Base-by-base conservation (phyloP, 352 stramenopile genomes). In the Phytopythium oedochilum region DNA sequence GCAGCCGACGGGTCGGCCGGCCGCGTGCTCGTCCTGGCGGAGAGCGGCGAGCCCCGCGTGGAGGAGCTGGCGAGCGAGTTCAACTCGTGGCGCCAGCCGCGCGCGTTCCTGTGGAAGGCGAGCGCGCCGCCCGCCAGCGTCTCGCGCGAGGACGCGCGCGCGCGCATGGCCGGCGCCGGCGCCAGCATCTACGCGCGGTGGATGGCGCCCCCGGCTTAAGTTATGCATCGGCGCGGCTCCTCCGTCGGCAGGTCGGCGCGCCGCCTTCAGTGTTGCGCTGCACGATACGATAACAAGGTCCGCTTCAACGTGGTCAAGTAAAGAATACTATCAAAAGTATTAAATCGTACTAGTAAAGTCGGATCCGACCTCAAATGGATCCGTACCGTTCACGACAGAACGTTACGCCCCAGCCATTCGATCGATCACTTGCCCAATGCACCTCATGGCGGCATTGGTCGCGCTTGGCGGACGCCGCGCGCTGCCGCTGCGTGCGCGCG, bases 31-130 rank as follows among this genome's bases (percentile, higher is more conserved):
- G 57, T 72, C 8, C 72, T 53, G 31, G 49, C 34, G 11, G 45
- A 28, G 5, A 36, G 20, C 26, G n/a, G 20, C 17, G 52, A 64
- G 29, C 45, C 18, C 44, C 53, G 42, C 28, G 34, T 85, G 2
- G 51, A 71, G 25, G 35, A 63, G 22, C 63, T 86, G 34, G 73
- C 78, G 25, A 32, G 61, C 9, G 68, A 78, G 32, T 58, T 86
- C 20, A 75, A 77, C 32, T 48, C 40, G 29, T 67, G 68, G 35
- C 72, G 79, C n/a, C 79, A 80, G 53, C 73, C 74, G 10, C 57
- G 11, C 26, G 53, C 61, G 36, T 80, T 75, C 26, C 43, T 89
- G 26, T 89, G 79, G 72, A 65, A 61, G 39, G 35, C 64, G 45
- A 63, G 79, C 29, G 59, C 71, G 5, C 5, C 64, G 9, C 45